Evolutionary conservation across 352 stramenopile genomes (phyloP).

Genomic region (Phytophthora melonis): DNA sequence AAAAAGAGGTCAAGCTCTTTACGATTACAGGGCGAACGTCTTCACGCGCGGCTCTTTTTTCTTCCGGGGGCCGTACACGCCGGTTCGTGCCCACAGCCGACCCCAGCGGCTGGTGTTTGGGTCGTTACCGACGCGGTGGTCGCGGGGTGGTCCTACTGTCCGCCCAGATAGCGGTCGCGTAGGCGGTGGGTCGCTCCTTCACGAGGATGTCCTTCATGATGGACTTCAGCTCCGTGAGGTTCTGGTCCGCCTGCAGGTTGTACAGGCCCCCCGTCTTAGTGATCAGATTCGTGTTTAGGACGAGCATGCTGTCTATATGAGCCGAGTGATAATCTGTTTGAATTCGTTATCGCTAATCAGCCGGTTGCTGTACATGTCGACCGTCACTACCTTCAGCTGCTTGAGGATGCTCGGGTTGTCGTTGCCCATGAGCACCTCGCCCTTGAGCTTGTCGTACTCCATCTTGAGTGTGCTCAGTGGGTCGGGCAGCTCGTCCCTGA

Average conservation of each 20-base stretch:
- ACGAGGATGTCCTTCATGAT: constrained; percentile 25
- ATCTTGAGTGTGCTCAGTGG: constrained; percentile 1
- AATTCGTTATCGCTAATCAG: constrained; percentile 20
- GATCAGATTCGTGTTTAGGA: constrained; percentile 8
- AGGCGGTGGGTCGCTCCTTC: constrained; percentile 1
- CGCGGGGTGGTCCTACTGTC: neutral
- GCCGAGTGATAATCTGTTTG: constrained; percentile 18
- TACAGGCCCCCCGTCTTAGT: constrained; percentile 10
- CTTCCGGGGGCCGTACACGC: neutral
- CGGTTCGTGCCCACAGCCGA: neutral
- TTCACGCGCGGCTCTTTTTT: neutral
- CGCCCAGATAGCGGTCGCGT: neutral
- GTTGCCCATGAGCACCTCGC: constrained; percentile 17
- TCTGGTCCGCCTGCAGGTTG: constrained; percentile 13
- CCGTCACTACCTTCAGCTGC: constrained; percentile 13
- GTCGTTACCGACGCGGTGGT: too few species aligned
- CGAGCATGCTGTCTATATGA: constrained; percentile 1
- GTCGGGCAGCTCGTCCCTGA: constrained; percentile 19
- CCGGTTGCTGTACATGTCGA: constrained; percentile 22
- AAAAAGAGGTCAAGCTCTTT: neutral
- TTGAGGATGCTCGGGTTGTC: constrained; percentile 15
- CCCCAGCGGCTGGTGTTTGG: neutral
- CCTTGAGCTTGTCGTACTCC: constrained; percentile 23
- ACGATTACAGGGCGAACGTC: neutral
- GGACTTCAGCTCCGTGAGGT: constrained; percentile 5